Conservation (phyloP, 139 green algal genomes). For the Gonium pectorale region DNA sequence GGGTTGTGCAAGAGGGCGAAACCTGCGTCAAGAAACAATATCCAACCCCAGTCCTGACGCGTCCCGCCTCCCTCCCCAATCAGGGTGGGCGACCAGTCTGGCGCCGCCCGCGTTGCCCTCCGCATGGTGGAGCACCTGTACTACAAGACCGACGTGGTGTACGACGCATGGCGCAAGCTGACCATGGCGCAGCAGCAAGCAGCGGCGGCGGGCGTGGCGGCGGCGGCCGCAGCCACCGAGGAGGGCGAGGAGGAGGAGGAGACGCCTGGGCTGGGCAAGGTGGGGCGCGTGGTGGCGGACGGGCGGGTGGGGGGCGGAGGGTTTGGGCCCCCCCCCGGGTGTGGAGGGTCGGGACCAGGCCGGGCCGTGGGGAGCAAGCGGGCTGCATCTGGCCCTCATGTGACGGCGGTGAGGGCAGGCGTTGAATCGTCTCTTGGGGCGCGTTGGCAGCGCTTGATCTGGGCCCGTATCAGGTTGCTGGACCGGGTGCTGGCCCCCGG, state of each 20-base stretch:
- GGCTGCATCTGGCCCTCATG: no score
- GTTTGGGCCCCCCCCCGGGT: no score
- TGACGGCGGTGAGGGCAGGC: no score
- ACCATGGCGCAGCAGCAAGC: slow-evolving; percentile 68
- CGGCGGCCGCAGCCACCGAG: neutral
- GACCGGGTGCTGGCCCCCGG: no score
- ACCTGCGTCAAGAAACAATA: neutral
- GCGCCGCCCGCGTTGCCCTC: slow-evolving; percentile 68
- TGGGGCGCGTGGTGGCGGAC: no score
- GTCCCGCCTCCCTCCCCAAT: neutral
- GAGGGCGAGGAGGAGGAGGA: slow-evolving; percentile 32
- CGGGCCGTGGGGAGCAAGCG: no score
- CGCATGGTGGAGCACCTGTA: slow-evolving; percentile 97
- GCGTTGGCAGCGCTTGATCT: no score
- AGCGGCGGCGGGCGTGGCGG: neutral
- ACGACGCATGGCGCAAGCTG: slow-evolving; percentile 87
- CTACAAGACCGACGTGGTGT: slow-evolving; percentile 92
- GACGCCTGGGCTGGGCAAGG: no score
- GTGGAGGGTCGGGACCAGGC: no score
- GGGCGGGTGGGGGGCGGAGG: neutral
- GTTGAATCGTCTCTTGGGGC: no score
- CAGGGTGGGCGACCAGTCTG: slow-evolving; percentile 15
- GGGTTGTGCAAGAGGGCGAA: no score
- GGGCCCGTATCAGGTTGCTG: no score
- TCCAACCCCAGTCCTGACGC: neutral